Conservation (phyloP, 139 green algal species). For the Coelastrella sp. region DNA sequence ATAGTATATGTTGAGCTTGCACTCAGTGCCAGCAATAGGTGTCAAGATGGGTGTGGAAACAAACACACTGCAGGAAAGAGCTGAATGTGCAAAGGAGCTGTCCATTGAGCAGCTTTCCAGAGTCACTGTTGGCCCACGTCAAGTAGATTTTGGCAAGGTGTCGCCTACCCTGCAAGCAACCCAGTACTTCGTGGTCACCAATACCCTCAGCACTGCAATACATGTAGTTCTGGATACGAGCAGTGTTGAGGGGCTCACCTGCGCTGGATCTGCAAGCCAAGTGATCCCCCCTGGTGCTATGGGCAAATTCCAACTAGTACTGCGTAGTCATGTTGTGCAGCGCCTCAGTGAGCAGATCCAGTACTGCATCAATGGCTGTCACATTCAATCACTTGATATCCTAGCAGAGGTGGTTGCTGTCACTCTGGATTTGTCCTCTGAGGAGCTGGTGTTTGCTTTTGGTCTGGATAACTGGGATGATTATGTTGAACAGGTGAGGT, state of each 20-base stretch:
- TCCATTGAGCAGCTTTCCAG: conserved; percentile 17
- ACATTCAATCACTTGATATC: conserved; percentile 62
- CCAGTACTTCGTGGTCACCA: conserved; percentile 70
- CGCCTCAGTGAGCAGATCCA: conserved; percentile 63
- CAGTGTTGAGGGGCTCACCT: conserved; percentile 52
- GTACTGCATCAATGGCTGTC: conserved; percentile 80
- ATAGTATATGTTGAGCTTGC: too few relatives aligned
- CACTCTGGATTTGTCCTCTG: conserved; percentile 63
- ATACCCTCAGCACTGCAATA: conserved; percentile 64
- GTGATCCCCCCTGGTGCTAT: conserved; percentile 64
- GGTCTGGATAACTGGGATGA: conserved; percentile 66
- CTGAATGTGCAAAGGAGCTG: conserved; percentile 16
- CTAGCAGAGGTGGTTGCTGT: conserved; percentile 74
- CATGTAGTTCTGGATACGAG: conserved; percentile 73
- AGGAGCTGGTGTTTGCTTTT: conserved; percentile 78
- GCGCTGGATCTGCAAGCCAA: conserved; percentile 46
- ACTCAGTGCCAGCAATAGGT: too few relatives aligned
- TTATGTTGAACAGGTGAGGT: conserved; percentile 65
- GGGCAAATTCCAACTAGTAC: conserved; percentile 68
- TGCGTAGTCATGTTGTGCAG: conserved; percentile 51
- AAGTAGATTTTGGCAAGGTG: conserved; percentile 69
- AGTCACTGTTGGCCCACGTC: conserved; percentile 35
- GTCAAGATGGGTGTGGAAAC: too few relatives aligned
- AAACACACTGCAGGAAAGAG: too few relatives aligned
- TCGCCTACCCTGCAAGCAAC: conserved; percentile 49